Conservation (phyloP, 768 basidiomycete species). For the Lentinula guzmanii region DNA sequence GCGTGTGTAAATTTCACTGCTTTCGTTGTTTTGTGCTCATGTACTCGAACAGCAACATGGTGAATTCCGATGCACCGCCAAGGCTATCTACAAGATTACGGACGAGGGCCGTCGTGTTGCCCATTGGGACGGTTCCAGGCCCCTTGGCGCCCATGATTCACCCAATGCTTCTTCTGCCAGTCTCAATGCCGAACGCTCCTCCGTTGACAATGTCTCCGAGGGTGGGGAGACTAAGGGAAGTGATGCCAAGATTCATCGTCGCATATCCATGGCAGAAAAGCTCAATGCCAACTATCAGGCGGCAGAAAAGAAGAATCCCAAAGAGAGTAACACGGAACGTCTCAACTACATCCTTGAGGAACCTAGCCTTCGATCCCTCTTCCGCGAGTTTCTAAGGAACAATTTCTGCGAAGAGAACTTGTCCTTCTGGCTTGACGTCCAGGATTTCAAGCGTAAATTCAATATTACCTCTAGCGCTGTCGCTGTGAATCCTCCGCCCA, state of each 20-base stretch:
- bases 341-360: constrained; percentile 91
- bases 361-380: constrained; percentile 78
- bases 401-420: constrained; percentile 99
- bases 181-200: constrained; percentile 49
- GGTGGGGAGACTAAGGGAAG: constrained; percentile 30
- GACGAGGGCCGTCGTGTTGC: constrained; percentile 85
- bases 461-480: constrained; percentile 91
- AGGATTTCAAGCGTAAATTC: constrained; percentile 96
- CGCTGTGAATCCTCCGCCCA: constrained; percentile 32
- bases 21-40: constrained; percentile 10
- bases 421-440: constrained; percentile 94
- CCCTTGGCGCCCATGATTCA: constrained; percentile 41
- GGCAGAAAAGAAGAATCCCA: constrained; percentile 49
- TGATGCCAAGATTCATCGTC: constrained; percentile 67
- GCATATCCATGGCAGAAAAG: constrained; percentile 73
- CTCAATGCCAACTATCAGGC: constrained; percentile 51
- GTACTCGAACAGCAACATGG: constrained; percentile 65
- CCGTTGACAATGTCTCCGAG: constrained; percentile 38
- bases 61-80: constrained; percentile 94
- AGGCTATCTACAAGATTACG: constrained; percentile 92
- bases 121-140: constrained; percentile 63
- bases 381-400: constrained; percentile 88
- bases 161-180: constrained; percentile 64
- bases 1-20: constrained; percentile 36
- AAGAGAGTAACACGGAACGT: constrained; percentile 90